These are phyloP conservation scores for Leccinellum luteum DNA, from an alignment of 768 basidiomycete genomes.

Conservation along the genomic window DNA sequence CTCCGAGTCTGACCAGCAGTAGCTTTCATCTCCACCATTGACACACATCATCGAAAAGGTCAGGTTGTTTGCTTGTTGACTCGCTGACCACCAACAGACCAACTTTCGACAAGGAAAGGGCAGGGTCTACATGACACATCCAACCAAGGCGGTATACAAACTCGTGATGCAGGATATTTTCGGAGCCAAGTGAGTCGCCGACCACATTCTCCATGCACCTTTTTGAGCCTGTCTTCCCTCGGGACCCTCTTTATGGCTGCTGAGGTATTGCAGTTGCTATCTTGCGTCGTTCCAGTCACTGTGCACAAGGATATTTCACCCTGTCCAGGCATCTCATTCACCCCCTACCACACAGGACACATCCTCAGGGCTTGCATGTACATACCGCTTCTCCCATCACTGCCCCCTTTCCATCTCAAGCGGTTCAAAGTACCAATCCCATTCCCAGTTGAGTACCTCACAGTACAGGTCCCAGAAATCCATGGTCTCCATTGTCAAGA, in stretches of 20 bases:
- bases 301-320: slow-evolving; percentile 88
- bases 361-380: slow-evolving; percentile 98
- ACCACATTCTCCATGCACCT: not conserved
- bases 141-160: slow-evolving; percentile 96
- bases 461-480: slow-evolving; percentile 31
- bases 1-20: too few species aligned
- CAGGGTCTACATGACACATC: slow-evolving; percentile 86
- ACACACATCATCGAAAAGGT: slow-evolving; percentile 90
- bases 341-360: slow-evolving; percentile 95
- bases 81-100: slow-evolving; percentile 53
- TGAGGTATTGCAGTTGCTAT: slow-evolving; percentile 79
- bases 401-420: slow-evolving; percentile 37
- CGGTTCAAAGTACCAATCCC: slow-evolving; percentile 36
- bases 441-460: slow-evolving; percentile 28
- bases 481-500: slow-evolving; percentile 26
- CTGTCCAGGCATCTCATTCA: slow-evolving; percentile 90
- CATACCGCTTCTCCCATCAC: slow-evolving; percentile 54
- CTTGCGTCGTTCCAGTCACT: slow-evolving; percentile 82
- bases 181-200: slow-evolving; percentile 68
- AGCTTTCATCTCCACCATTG: slow-evolving; percentile 85
- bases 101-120: slow-evolving; percentile 88
- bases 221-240: slow-evolving; percentile 53
- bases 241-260: slow-evolving; percentile 73
- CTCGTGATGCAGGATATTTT: slow-evolving; percentile 99
- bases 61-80: slow-evolving; percentile 5